Conservation (phyloP, 2,329 filamentous ascomycete genomes). For the Sarocladium oryzae region DNA sequence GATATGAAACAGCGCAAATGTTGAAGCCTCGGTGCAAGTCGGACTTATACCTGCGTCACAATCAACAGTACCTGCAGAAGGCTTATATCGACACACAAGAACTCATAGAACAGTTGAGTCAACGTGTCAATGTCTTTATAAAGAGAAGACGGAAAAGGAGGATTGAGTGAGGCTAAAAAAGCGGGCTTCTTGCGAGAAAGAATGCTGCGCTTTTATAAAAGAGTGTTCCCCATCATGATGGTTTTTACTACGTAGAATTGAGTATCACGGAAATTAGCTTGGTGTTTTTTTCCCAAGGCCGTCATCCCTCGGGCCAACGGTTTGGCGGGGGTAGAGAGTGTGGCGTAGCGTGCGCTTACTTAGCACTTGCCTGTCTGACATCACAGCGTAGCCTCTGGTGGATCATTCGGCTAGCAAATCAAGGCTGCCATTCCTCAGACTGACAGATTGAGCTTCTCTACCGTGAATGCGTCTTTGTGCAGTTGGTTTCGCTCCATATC, state of each 20-base stretch:
- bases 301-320: background rate
- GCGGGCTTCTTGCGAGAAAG: background rate
- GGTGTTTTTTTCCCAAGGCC: conserved; percentile 1
- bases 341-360: background rate
- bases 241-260: conserved; percentile 10
- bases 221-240: conserved; percentile 9
- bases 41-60: conserved; percentile 11
- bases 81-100: conserved; percentile 11
- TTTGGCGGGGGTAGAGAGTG: background rate
- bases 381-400: too few relatives aligned
- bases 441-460: too few relatives aligned
- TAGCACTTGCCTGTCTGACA: too few relatives aligned
- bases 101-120: too few relatives aligned
- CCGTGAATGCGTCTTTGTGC: too few relatives aligned
- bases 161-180: background rate
- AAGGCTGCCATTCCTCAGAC: too few relatives aligned
- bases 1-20: background rate
- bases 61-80: conserved; percentile 20
- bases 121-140: background rate
- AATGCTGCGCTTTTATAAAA: conserved; percentile 4
- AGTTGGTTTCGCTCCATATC: too few relatives aligned
- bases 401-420: too few relatives aligned
- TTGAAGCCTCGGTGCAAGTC: conserved; percentile 15
- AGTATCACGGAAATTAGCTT: conserved; percentile 8
- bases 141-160: background rate